Evolutionary conservation across 441 rosid species (phyloP).

Genomic region (Brassica balearica): DNA sequence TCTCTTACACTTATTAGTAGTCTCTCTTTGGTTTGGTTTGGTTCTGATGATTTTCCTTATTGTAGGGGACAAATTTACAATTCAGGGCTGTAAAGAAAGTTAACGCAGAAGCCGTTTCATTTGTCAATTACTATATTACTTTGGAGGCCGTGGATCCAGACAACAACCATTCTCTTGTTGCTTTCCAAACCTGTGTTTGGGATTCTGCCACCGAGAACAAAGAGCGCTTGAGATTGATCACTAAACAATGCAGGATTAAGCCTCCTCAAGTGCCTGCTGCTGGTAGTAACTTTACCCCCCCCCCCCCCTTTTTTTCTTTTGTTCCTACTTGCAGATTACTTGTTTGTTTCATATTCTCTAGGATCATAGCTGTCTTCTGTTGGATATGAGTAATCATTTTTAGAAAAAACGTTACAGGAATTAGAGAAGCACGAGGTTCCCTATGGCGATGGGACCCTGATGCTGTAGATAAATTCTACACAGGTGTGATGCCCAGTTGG

Average conservation of each 20-base stretch:
- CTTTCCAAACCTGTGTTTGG: not conserved
- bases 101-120: not conserved
- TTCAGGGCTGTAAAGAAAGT: not conserved
- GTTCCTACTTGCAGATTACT: not conserved
- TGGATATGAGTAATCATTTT: not conserved
- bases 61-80: not conserved
- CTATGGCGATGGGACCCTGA: not conserved
- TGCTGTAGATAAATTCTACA: slow-evolving; percentile 6
- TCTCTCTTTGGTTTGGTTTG: too few species aligned
- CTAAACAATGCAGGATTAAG: not conserved
- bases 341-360: slow-evolving; percentile 1
- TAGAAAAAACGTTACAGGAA: not conserved
- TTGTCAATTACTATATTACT: not conserved
- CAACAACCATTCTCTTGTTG: not conserved
- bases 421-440: not conserved
- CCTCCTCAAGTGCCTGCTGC: not conserved
- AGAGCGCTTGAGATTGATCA: slow-evolving; percentile 1
- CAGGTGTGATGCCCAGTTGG: not conserved
- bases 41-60: not conserved
- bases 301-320: not conserved
- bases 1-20: too few species aligned
- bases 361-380: not conserved
- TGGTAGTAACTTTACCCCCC: not conserved
- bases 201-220: not conserved
- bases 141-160: slow-evolving; percentile 8